Conservation (phyloP, 2,329 filamentous ascomycete species). For the Pseudogymnoascus sp. region DNA sequence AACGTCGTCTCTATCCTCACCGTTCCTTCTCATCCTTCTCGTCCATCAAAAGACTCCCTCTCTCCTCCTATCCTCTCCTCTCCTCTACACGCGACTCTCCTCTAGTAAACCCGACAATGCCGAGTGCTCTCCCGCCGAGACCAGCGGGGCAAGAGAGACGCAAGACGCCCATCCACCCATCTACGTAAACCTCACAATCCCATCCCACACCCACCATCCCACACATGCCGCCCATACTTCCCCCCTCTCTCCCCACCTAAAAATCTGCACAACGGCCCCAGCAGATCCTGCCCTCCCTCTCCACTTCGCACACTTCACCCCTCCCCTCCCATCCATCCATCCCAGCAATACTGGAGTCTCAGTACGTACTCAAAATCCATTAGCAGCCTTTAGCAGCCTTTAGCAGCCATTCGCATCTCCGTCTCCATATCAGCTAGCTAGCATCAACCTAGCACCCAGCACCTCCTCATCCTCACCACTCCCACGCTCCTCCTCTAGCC, state of each 20-base stretch:
- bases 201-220: no score
- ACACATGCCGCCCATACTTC: slow-evolving; percentile 6
- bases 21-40: background rate
- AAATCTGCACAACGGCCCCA: background rate
- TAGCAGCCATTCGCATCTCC: no score
- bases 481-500: background rate
- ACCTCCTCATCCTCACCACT: no score
- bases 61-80: background rate
- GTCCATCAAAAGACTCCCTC: background rate
- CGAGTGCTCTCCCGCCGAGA: background rate
- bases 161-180: slow-evolving; percentile 12
- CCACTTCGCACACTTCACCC: background rate
- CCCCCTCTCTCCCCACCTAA: background rate
- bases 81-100: background rate
- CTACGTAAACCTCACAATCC: slow-evolving; percentile 13
- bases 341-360: background rate
- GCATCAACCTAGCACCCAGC: background rate
- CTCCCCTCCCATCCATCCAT: background rate
- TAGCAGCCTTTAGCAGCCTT: no score
- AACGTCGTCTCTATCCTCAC: background rate
- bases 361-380: background rate
- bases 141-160: slow-evolving; percentile 4
- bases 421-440: no score
- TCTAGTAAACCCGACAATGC: no score
- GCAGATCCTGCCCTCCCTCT: background rate